These are phyloP conservation scores for Grosmannia penicillata DNA, from an alignment of 2,329 filamentous ascomycete species.

Conservation along the genomic window DNA sequence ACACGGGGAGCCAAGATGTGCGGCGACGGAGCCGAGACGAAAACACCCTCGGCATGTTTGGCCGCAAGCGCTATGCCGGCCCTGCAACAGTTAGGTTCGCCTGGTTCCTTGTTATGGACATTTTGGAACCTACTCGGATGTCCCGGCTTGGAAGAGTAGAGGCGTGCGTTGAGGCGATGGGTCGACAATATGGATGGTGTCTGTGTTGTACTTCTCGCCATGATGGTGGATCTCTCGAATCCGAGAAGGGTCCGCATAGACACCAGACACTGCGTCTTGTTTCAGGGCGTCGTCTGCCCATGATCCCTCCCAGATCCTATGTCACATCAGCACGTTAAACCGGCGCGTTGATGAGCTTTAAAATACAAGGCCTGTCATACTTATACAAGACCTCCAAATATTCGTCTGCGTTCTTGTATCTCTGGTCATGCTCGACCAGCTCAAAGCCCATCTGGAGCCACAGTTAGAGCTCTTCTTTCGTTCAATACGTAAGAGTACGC, in stretches of 20 bases:
- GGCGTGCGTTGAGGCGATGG: conserved; percentile 9
- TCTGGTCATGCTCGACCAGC: conserved; percentile 10
- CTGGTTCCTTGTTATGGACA: background rate
- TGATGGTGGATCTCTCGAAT: background rate
- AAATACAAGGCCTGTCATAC: background rate
- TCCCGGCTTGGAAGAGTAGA: conserved; percentile 13
- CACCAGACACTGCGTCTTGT: background rate
- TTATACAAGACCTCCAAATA: conserved; percentile 11
- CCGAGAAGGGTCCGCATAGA: background rate
- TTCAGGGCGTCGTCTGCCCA: conserved; percentile 4
- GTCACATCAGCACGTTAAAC: no score
- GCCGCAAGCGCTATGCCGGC: conserved; percentile 10
- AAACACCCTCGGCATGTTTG: conserved; percentile 11
- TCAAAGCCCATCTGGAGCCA: background rate
- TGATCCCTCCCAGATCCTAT: conserved; percentile 5
- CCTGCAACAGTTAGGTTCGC: background rate
- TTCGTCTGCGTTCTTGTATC: conserved; percentile 12
- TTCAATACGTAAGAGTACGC: background rate
- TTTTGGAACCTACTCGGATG: conserved; percentile 4
- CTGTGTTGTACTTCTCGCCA: background rate
- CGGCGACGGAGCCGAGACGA: conserved; percentile 4
- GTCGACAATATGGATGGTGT: background rate
- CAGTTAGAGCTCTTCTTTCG: conserved; percentile 2
- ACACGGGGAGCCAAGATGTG: background rate
- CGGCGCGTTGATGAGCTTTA: background rate